Evolutionary conservation across 2,329 filamentous ascomycete genomes (phyloP).

Genomic region (Mariannaea elegans): DNA sequence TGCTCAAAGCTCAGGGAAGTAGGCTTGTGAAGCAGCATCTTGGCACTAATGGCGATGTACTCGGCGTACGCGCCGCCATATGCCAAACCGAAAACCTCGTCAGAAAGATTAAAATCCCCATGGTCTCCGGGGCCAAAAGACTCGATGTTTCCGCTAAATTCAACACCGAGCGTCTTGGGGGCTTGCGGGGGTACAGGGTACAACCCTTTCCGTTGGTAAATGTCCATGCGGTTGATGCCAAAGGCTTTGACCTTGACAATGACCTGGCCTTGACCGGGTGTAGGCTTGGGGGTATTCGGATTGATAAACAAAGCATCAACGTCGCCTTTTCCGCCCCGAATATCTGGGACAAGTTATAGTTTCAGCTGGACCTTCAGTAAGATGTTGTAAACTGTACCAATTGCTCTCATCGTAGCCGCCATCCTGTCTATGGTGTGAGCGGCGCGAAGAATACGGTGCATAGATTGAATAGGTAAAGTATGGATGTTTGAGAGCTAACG

Average conservation of each 20-base stretch:
- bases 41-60: constrained; percentile 76
- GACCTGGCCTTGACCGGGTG: constrained; percentile 67
- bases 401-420: constrained; percentile 46
- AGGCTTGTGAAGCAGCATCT: constrained; percentile 85
- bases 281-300: constrained; percentile 57
- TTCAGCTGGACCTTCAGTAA: not conserved
- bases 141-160: constrained; percentile 76
- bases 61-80: constrained; percentile 92
- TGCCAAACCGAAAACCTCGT: constrained; percentile 86
- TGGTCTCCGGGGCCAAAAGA: constrained; percentile 59
- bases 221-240: constrained; percentile 88
- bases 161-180: constrained; percentile 74
- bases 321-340: constrained; percentile 63
- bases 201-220: constrained; percentile 74
- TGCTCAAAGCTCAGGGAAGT: constrained; percentile 73
- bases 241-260: constrained; percentile 82
- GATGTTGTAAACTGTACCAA: constrained; percentile 42
- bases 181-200: constrained; percentile 77
- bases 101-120: constrained; percentile 70
- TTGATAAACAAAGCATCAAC: constrained; percentile 67
- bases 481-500: too few relatives aligned
- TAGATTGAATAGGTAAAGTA: too few relatives aligned
- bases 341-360: constrained; percentile 51
- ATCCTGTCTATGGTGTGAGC: not conserved
- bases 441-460: too few relatives aligned